These are phyloP conservation scores for Chlamydomonas asymmetrica DNA, from an alignment of 139 green algal genomes.

Conservation along the genomic window DNA sequence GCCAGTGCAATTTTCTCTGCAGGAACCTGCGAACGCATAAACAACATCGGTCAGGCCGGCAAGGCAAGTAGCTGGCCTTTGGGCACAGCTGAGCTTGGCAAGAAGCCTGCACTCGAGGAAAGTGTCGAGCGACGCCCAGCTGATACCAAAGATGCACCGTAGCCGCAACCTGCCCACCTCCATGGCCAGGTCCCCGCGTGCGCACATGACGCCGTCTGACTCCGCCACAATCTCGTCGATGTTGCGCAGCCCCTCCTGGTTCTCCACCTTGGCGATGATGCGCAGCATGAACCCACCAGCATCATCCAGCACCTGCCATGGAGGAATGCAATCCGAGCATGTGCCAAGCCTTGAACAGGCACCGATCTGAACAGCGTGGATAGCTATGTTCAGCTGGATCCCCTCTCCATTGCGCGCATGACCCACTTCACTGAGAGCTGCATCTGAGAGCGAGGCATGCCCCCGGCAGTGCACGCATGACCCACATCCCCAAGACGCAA, in stretches of 20 bases:
- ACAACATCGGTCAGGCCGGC: too few relatives aligned
- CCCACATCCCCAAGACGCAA: too few relatives aligned
- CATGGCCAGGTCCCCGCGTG: slow-evolving; percentile 66
- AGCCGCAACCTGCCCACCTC: slow-evolving; percentile 23
- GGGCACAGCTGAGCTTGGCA: too few relatives aligned
- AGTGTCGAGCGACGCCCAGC: too few relatives aligned
- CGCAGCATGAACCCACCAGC: slow-evolving; percentile 44
- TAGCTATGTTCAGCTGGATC: too few relatives aligned
- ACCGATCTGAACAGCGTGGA: too few relatives aligned
- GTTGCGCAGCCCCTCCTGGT: slow-evolving; percentile 60
- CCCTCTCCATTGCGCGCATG: too few relatives aligned
- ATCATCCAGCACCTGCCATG: slow-evolving; percentile 25
- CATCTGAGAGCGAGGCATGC: too few relatives aligned
- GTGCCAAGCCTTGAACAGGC: neutral
- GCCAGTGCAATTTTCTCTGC: slow-evolving; percentile 61
- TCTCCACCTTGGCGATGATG: slow-evolving; percentile 73
- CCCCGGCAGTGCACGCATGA: too few relatives aligned
- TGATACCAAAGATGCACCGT: neutral
- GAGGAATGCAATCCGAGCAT: neutral
- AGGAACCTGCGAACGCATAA: slow-evolving; percentile 42
- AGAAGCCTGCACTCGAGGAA: too few relatives aligned
- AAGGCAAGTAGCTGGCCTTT: too few relatives aligned
- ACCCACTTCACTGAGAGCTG: too few relatives aligned
- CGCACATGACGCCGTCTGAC: slow-evolving; percentile 62
- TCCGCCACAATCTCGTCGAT: slow-evolving; percentile 56